Percentiles rank a stretch among this genome's conserved stretches.
These are phyloP conservation scores for Vigna reflexopilosa DNA, from an alignment of 306 rosid species.

Conservation along the genomic window DNA sequence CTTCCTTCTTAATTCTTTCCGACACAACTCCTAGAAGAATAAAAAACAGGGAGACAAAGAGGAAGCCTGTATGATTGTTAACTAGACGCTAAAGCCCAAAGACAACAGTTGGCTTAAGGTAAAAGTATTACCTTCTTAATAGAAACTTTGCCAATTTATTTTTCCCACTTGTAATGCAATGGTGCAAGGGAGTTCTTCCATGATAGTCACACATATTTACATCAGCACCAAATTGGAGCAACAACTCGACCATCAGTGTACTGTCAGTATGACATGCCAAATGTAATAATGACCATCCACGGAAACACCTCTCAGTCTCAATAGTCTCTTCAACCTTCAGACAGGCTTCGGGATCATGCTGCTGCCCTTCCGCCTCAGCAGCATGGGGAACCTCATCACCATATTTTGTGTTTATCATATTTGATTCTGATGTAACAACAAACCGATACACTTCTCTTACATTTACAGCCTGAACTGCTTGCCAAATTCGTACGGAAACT, in stretches of 20 bases:
- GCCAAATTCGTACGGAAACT: slow-evolving; percentile 68
- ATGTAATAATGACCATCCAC: slow-evolving; percentile 86
- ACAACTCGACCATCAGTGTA: slow-evolving; percentile 83
- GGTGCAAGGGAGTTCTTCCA: slow-evolving; percentile 97
- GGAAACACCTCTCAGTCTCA: slow-evolving; percentile 67
- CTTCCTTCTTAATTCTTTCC: neutral
- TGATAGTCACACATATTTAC: slow-evolving; percentile 75
- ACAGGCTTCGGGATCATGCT: slow-evolving; percentile 64
- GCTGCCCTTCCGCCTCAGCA: slow-evolving; percentile 52
- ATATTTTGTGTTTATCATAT: slow-evolving; percentile 63
- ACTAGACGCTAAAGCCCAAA: neutral
- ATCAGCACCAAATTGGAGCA: slow-evolving; percentile 92
- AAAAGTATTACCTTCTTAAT: slow-evolving; percentile 77
- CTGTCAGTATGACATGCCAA: slow-evolving; percentile 74
- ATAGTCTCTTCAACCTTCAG: slow-evolving; percentile 50
- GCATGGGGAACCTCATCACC: slow-evolving; percentile 62
- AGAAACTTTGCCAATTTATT: slow-evolving; percentile 80
- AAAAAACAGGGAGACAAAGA: neutral
- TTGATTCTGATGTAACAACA: slow-evolving; percentile 64
- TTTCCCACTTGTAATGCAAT: slow-evolving; percentile 72
- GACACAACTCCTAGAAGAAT: slow-evolving; percentile 11
- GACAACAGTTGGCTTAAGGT: neutral
- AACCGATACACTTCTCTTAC: slow-evolving; percentile 78
- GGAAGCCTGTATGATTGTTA: neutral
- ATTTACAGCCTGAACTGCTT: slow-evolving; percentile 68